Percentiles rank a stretch among this genome's conserved stretches.
Evolutionary conservation across 2,329 filamentous ascomycete genomes (phyloP).

Genomic region (Cladosporium sp.): DNA sequence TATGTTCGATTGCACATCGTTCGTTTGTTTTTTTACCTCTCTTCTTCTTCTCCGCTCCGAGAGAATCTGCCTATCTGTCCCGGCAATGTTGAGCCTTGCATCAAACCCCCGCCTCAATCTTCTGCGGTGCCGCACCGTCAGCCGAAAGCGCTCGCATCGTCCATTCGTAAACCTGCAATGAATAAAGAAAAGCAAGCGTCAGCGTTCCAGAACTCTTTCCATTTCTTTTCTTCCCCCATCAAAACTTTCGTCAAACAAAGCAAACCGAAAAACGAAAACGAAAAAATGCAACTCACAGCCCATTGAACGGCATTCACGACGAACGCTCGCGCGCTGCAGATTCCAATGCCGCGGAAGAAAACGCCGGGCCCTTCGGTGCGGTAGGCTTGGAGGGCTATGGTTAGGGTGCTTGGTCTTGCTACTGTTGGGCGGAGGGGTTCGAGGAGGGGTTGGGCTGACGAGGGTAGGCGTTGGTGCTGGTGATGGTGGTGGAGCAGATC

Average conservation of each 20-base stretch:
- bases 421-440: background rate
- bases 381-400: constrained; percentile 62
- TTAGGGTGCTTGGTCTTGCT: constrained; percentile 5
- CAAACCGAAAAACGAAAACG: background rate
- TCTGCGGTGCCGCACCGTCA: no score
- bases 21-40: no score
- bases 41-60: no score
- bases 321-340: constrained; percentile 84
- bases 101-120: no score
- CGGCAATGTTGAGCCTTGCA: no score
- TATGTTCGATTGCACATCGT: no score
- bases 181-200: background rate
- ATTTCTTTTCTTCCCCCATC: no score
- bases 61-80: no score
- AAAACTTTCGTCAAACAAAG: no score
- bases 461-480: background rate
- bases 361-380: constrained; percentile 64
- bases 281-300: constrained; percentile 51
- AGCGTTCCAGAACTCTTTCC: no score
- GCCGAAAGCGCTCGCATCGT: constrained; percentile 57
- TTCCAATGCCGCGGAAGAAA: constrained; percentile 75
- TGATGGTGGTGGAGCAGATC: constrained; percentile 22
- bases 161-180: constrained; percentile 70
- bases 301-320: constrained; percentile 91
- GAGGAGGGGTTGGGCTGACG: constrained; percentile 8